These are phyloP conservation scores for Cystobasidium pallidum DNA, from an alignment of 1,284 basidiomycete species.

Conservation along the genomic window DNA sequence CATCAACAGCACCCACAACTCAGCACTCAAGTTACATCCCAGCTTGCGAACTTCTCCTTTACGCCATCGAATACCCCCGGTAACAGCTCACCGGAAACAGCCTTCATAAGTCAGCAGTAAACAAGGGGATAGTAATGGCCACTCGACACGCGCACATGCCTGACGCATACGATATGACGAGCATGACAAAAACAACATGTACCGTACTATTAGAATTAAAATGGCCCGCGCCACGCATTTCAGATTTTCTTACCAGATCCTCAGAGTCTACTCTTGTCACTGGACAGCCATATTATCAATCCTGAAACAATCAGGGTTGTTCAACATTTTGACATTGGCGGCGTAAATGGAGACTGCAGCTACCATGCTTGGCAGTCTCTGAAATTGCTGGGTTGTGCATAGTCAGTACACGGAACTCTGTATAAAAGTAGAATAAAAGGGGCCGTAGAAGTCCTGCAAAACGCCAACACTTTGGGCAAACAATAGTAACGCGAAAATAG, in stretches of 20 bases:
- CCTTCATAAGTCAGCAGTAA: conserved; percentile 23
- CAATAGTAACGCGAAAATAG: background rate
- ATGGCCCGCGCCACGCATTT: too few relatives aligned
- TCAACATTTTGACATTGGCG: background rate
- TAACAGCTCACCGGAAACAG: conserved; percentile 25
- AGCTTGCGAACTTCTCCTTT: conserved; percentile 41
- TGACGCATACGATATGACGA: conserved; percentile 19
- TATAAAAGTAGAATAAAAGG: conserved; percentile 1
- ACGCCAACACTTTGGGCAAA: background rate
- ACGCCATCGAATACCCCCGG: conserved; percentile 40
- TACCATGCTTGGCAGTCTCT: too few relatives aligned
- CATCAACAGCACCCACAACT: conserved; percentile 5
- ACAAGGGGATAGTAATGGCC: background rate
- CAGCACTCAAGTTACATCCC: conserved; percentile 31
- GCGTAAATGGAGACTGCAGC: too few relatives aligned
- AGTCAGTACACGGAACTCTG: background rate
- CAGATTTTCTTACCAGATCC: conserved; percentile 7
- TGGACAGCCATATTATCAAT: background rate
- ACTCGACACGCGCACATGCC: background rate
- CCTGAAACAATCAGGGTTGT: background rate
- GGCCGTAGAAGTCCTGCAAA: background rate
- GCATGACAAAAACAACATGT: conserved; percentile 3
- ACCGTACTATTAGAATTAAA: background rate
- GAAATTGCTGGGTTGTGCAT: background rate
- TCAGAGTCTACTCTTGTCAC: background rate